Base-by-base conservation (phyloP, 73 alveolate species). In the Paramecium pentaurelia region DNA sequence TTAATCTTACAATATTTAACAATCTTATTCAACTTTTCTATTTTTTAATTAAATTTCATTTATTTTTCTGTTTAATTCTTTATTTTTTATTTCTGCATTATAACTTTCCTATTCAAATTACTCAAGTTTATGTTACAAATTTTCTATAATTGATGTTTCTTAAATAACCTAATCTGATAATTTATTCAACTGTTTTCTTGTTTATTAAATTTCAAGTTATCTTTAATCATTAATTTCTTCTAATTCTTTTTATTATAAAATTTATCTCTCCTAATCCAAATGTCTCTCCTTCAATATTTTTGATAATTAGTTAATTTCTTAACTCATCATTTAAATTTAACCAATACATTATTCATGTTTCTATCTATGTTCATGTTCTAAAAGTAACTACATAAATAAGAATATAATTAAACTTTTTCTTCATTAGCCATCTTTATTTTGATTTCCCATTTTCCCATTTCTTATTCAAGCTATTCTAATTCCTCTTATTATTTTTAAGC, bases 141-240 rank as follows among this genome's bases (percentile, higher is more conserved):
- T 49, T 27, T 80, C 75, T 5, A 80, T 20, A 0, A 38, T 25
- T 7, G 49, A 9, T 10, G 71, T 49, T 18, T 80, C 91, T 9
- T 20, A 80, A 28, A 45, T 25, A 8, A 80, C 73, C 14, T 44
- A 28, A 80, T 80, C 91, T 10, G 71, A 45, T 25, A 80, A 18
- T 80, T 49, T 80, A 40, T 80, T 44, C 22, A 45, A 42, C 5
- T 8, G 27, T 36, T 49, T 80, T 47, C 73, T 45, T 32, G 73
- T 32, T 18, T 80, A 80, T 40, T 44, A 20, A 3, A 80, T 45
- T 25, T 80, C 91, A 11, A 25, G 47, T 80, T 80, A 49, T 44
- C 73, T 40, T 47, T 80, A 47, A 49, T 80, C 91, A 42, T 44
- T 80, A 42, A 80, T 25, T 44, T 80, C 91, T 45, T 42, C 73